Percentiles rank a stretch among this genome's conserved stretches.
These are phyloP conservation scores for Moesziomyces sp. DNA, from an alignment of 1,284 basidiomycete species.

Conservation along the genomic window DNA sequence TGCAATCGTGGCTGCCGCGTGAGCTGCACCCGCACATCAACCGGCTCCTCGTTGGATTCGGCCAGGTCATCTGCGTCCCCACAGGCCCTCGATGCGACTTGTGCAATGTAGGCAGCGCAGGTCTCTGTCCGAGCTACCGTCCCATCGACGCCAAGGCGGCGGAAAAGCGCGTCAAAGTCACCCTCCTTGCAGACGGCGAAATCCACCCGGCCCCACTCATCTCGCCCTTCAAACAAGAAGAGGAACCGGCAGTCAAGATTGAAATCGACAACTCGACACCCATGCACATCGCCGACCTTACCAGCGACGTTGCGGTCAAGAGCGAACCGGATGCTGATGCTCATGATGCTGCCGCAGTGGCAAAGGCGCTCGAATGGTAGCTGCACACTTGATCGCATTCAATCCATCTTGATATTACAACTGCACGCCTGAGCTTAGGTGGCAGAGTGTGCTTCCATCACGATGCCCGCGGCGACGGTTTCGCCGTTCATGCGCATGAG, in stretches of 20 bases:
- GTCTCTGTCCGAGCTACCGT: conserved; percentile 57
- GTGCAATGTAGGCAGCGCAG: conserved; percentile 44
- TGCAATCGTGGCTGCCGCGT: conserved; percentile 63
- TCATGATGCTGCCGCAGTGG: conserved; percentile 11
- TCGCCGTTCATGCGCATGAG: conserved; percentile 88
- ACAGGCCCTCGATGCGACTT: conserved; percentile 81
- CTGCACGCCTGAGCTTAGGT: background rate
- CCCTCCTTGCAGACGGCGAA: conserved; percentile 10
- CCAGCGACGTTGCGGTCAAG: conserved; percentile 7
- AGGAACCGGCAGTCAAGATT: conserved; percentile 21
- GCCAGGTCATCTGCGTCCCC: conserved; percentile 85
- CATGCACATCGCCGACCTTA: conserved; percentile 2
- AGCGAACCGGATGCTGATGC: conserved; percentile 11
- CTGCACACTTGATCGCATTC: background rate
- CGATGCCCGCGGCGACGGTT: conserved; percentile 87
- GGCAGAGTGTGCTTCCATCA: conserved; percentile 48
- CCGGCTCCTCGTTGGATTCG: conserved; percentile 64
- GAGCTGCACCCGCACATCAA: conserved; percentile 60
- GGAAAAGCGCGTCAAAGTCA: conserved; percentile 44
- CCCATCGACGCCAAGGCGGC: conserved; percentile 47
- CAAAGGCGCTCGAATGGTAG: conserved; percentile 36
- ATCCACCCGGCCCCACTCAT: background rate
- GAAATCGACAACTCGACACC: conserved; percentile 28
- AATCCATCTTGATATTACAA: background rate
- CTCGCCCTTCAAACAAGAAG: background rate